Evolutionary conservation across 148 eudicot genomes (phyloP).

Genomic region (Rhododendron ovatum): DNA sequence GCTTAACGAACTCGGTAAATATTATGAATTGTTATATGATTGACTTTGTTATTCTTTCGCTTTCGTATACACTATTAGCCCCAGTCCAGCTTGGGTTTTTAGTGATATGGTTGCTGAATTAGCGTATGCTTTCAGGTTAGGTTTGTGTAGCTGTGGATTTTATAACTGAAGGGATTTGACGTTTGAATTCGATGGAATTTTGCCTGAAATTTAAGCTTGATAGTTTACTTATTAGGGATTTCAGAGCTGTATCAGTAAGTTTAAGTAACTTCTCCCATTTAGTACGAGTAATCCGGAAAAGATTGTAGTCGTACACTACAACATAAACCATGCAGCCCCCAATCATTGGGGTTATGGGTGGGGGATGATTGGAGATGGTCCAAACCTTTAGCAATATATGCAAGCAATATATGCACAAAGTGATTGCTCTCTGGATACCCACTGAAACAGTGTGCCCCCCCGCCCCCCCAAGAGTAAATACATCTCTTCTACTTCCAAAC

Average conservation of each 20-base stretch:
- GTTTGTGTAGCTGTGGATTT: neutral
- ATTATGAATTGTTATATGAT: neutral
- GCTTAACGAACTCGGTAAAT: slow-evolving; percentile 84
- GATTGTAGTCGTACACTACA: neutral
- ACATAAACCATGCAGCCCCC: neutral
- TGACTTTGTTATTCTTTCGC: neutral
- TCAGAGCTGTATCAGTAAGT: neutral
- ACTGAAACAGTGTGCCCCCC: no score
- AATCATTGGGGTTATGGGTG: no score
- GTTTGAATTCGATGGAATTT: neutral
- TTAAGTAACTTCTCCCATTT: neutral
- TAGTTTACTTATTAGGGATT: neutral
- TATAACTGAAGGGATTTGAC: neutral
- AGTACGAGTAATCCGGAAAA: neutral
- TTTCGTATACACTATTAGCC: neutral
- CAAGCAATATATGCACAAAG: no score
- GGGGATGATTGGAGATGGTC: no score
- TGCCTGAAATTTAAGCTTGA: neutral
- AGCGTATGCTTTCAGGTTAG: neutral
- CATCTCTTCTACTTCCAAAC: neutral
- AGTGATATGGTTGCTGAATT: neutral
- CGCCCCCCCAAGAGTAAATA: no score
- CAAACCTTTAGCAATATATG: no score
- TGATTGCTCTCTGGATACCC: no score
- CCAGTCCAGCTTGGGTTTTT: neutral